Evolutionary conservation across 768 basidiomycete species (phyloP), one percentile per base, ranked within the genome.

Genomic region (Trametes punicea): DNA sequence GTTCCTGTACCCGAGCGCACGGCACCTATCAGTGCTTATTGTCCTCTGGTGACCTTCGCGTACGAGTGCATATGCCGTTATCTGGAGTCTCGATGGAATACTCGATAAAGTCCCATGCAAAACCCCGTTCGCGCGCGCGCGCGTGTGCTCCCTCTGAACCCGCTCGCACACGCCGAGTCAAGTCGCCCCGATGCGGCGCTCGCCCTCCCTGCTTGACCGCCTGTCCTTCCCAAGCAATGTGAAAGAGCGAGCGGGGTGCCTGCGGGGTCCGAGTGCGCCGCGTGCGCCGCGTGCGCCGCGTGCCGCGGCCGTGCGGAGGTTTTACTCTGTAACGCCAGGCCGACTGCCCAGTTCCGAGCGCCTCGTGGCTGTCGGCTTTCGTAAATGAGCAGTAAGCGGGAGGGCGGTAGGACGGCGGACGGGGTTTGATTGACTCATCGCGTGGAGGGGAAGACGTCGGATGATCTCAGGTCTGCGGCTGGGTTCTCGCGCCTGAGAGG

Each of bases 61-160:
- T 51, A 59, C 61, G 61, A 48, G 60, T 54, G 46, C 59, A 34
- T 51, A 58, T 62, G 63, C 65, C 60, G 65, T 64, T 66, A 65
- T 65, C 63, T 55, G 53, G 29, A 38, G 13, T 41, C 46, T 49
- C 45, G 56, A 57, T 57, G 60, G 55, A 57, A 56, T 46, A 40
- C 53, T 56, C 57, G 59, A 64, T 64, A 56, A 53, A 61, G 62
- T 64, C 62, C 57, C 63, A 57, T 64, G 61, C 63, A 58, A 34
- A n/a, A 29, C 57, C 47, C 58, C 58, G 51, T 42, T 50, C 44
- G 48, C 59, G 46, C 61, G 49, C 53, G 41, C 55, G 61, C 62
- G 61, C 56, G 55, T 58, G 51, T 58, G 55, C 61, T 39, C 59
- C 23, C 16, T 41, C 33, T 25, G 29, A 7, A 15, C 48, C 53